Evolutionary conservation across 2,329 filamentous ascomycete genomes (phyloP).

Genomic region (Bipolaris sorokiniana): DNA sequence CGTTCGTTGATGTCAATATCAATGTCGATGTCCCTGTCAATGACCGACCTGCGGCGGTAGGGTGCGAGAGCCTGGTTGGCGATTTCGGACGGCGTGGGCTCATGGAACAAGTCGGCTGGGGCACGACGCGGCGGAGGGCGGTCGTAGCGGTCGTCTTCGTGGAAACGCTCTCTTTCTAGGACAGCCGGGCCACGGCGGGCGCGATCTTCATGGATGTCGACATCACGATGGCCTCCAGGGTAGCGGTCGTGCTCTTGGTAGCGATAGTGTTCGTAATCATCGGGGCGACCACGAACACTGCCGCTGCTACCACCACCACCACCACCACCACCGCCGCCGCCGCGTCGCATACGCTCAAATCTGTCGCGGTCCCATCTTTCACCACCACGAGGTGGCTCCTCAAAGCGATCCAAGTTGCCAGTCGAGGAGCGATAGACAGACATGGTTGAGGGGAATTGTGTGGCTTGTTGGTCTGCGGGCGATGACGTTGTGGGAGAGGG

Average conservation of each 20-base stretch:
- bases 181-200: constrained; percentile 50
- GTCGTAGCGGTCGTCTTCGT: constrained; percentile 61
- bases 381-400: constrained; percentile 42
- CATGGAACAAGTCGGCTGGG: constrained; percentile 55
- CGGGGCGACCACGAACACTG: constrained; percentile 29
- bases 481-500: constrained; percentile 20
- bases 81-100: constrained; percentile 54
- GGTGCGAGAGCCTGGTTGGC: constrained; percentile 62
- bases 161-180: constrained; percentile 59
- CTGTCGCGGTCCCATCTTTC: constrained; percentile 59
- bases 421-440: constrained; percentile 48
- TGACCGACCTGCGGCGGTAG: constrained; percentile 64
- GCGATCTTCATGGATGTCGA: constrained; percentile 52
- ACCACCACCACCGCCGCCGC: constrained; percentile 15
- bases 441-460: constrained; percentile 28
- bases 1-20: constrained; percentile 51
- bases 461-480: constrained; percentile 6
- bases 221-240: constrained; percentile 50
- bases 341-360: constrained; percentile 54
- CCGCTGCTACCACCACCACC: constrained; percentile 5
- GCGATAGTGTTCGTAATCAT: constrained; percentile 47
- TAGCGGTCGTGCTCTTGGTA: constrained; percentile 55
- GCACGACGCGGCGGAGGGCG: constrained; percentile 43
- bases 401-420: constrained; percentile 52
- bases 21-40: constrained; percentile 62